Evolutionary conservation across 2,329 filamentous ascomycete genomes (phyloP), one percentile per base, ranked within the genome.

Genomic region (Leptodontidium sp.): DNA sequence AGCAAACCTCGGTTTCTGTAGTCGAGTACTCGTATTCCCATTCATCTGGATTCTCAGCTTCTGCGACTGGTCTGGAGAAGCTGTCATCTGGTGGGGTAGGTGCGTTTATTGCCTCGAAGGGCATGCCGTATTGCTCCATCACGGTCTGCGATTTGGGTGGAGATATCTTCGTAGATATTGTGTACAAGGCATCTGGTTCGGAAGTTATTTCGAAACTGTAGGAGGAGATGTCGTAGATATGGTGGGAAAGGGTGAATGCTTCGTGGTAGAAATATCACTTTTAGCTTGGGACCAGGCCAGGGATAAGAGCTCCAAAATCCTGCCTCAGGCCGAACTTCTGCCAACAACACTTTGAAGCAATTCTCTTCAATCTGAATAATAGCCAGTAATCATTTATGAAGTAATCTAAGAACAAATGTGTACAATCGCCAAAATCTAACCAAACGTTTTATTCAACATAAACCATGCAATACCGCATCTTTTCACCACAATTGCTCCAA

Each of bases 1-100:
- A 21, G 64, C 74, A 21, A 68, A 87, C 88, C 82, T 91, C 88
- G 15, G 84, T 89, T 74, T 91, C 88, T 0, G 87, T 89, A 2
- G 81, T 79, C 0, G 88, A 90, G 75, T 91, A 91, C 72, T 91
- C 88, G 72, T 90, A 90, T 75, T 91, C 88, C 87, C 87, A 91
- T 62, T 89, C 87, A 15, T 89, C 86, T 61, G 90, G 86, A 68
- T 88, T 82, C 11, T 70, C 70, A 11, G 65, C 62, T 58, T 70
- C 61, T 53, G 35, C 35, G 32, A 59, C 26, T 32, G 63, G 64
- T 47, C 52, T 43, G 57, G 69, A 71, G 59, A 65, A 32, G 47
- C 55, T 40, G 43, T 53, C 47, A 53, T 66, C 55, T 69, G 68
- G 74, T 53, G 72, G 74, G 71, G 71, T 70, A 71, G 59, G 24